Conservation (phyloP, 2,329 filamentous ascomycete species). For the Talaromyces sp. region DNA sequence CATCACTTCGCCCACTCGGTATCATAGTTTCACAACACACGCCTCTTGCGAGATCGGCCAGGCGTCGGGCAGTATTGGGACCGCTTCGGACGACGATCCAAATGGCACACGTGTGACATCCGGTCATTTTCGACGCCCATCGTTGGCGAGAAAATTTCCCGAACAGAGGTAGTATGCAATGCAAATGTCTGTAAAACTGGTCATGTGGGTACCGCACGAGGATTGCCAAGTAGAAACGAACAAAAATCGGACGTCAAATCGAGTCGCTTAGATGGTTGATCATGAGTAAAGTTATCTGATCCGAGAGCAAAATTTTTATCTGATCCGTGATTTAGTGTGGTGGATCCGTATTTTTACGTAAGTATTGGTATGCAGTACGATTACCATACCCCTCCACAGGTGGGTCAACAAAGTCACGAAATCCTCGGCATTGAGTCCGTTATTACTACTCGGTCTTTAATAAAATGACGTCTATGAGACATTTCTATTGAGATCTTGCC, state of each 20-base stretch:
- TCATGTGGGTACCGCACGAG: background rate
- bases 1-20: background rate
- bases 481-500: background rate
- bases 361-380: background rate
- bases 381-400: background rate
- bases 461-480: background rate
- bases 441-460: no score
- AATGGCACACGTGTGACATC: background rate
- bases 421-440: background rate
- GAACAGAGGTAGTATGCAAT: background rate
- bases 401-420: background rate
- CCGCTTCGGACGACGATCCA: background rate
- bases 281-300: slow-evolving; percentile 21
- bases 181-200: background rate
- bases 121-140: background rate
- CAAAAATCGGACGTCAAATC: background rate
- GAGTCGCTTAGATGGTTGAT: background rate
- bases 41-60: background rate
- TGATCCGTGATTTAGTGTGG: slow-evolving; percentile 1
- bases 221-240: background rate
- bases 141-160: background rate
- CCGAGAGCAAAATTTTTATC: slow-evolving; percentile 25
- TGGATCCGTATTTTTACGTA: background rate
- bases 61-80: background rate
- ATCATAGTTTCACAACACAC: background rate